Percentiles rank a stretch among this genome's conserved stretches.
Evolutionary conservation across 2,329 filamentous ascomycete genomes (phyloP).

Genomic region (Macrophomina pseudophaseolina): DNA sequence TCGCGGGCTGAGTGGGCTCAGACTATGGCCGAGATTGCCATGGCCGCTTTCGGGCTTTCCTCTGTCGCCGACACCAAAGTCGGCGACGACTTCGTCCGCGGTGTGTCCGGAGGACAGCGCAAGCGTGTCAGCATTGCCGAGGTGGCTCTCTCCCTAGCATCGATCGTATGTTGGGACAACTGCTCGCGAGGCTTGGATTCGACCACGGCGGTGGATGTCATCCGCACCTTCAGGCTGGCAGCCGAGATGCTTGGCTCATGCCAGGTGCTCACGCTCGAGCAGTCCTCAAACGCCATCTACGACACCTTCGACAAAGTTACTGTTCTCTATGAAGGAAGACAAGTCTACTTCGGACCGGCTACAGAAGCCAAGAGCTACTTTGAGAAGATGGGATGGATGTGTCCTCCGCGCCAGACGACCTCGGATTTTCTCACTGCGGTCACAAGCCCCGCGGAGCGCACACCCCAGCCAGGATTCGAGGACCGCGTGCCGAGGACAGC

Average conservation of each 20-base stretch:
- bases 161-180: conserved; percentile 54
- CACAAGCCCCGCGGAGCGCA: too few relatives aligned
- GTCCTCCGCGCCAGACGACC: too few relatives aligned
- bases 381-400: too few relatives aligned
- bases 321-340: too few relatives aligned
- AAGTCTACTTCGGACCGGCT: too few relatives aligned
- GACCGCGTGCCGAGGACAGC: too few relatives aligned
- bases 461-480: too few relatives aligned
- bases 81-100: conserved; percentile 64
- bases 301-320: too few relatives aligned
- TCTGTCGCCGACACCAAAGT: conserved; percentile 63
- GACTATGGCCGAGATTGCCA: conserved; percentile 51
- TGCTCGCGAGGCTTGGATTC: conserved; percentile 47
- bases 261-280: too few relatives aligned
- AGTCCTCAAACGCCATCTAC: too few relatives aligned
- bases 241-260: conserved; percentile 56
- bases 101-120: conserved; percentile 65
- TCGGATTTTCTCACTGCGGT: too few relatives aligned
- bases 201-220: conserved; percentile 62
- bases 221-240: conserved; percentile 56
- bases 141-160: conserved; percentile 47
- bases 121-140: conserved; percentile 68
- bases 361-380: too few relatives aligned
- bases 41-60: conserved; percentile 59
- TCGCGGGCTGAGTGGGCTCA: background rate